Evolutionary conservation across 345 rosid species (phyloP).

Genomic region (Ailanthus altissimus): DNA sequence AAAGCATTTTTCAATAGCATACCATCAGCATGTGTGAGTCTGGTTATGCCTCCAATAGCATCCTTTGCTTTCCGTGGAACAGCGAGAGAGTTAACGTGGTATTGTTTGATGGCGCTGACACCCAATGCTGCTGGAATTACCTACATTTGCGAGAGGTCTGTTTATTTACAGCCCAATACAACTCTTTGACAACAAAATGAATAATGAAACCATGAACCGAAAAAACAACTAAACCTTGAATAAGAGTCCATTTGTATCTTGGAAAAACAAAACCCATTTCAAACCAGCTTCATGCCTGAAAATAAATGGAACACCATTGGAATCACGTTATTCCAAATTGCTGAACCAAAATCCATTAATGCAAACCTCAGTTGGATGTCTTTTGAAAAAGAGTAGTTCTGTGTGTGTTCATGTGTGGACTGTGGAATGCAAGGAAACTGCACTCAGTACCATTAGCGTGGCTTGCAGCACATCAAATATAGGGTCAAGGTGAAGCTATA

Average conservation of each 20-base stretch:
- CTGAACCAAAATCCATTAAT: constrained; percentile 7
- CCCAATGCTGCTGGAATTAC: constrained; percentile 95
- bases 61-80: constrained; percentile 98
- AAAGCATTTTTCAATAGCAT: constrained; percentile 15
- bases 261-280: constrained; percentile 95
- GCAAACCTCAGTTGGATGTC: not conserved
- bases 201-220: constrained; percentile 2
- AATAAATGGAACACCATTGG: constrained; percentile 18
- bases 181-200: constrained; percentile 12
- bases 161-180: constrained; percentile 14
- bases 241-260: constrained; percentile 96
- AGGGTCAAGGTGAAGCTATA: not conserved
- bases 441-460: not conserved
- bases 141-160: constrained; percentile 36
- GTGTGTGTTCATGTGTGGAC: not conserved
- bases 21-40: constrained; percentile 91
- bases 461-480: not conserved
- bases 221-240: constrained; percentile 64
- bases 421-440: not conserved
- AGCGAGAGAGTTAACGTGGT: constrained; percentile 96
- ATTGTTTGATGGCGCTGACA: constrained; percentile 79
- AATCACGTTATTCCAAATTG: not conserved
- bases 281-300: constrained; percentile 72
- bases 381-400: not conserved
- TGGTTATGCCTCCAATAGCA: constrained; percentile 96